These are phyloP conservation scores for Chaetothyriales sp. DNA, from an alignment of 2,329 filamentous ascomycete genomes.

Conservation along the genomic window DNA sequence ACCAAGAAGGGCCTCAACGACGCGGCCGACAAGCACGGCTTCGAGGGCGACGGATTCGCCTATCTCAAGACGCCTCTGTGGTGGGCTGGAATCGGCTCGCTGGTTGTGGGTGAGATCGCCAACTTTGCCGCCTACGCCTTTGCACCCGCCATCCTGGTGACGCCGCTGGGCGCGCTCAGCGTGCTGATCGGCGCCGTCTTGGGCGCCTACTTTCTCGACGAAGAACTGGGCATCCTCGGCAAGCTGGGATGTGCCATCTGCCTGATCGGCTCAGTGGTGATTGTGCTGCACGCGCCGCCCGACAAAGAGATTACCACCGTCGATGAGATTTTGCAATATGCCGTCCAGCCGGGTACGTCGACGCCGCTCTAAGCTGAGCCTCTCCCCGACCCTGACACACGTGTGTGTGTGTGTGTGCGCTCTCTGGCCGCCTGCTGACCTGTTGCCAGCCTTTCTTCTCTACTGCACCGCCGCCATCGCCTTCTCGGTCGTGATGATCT, in stretches of 20 bases:
- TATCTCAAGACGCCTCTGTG: slow-evolving; percentile 91
- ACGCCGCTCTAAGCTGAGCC: background rate
- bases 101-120: slow-evolving; percentile 84
- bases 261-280: slow-evolving; percentile 89
- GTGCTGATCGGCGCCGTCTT: slow-evolving; percentile 91
- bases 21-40: slow-evolving; percentile 80
- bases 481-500: slow-evolving; percentile 91
- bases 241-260: slow-evolving; percentile 94
- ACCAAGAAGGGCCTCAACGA: slow-evolving; percentile 97
- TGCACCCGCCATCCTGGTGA: slow-evolving; percentile 95
- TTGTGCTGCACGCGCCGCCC: slow-evolving; percentile 90
- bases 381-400: slow-evolving; percentile 1
- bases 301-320: slow-evolving; percentile 85
- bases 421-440: slow-evolving; percentile 1
- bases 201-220: slow-evolving; percentile 85
- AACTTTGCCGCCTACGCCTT: slow-evolving; percentile 98
- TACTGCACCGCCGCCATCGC: slow-evolving; percentile 69
- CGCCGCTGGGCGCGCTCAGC: slow-evolving; percentile 80
- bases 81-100: slow-evolving; percentile 88
- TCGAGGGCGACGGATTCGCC: slow-evolving; percentile 89
- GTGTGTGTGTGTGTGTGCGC: slow-evolving; percentile 18
- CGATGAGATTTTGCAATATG: slow-evolving; percentile 80
- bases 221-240: slow-evolving; percentile 77
- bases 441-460: slow-evolving; percentile 61
- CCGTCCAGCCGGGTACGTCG: slow-evolving; percentile 69